phyloP scores from a whole-genome alignment of 441 rosid genomes.

The Arabidopsis lyrata region DNA sequence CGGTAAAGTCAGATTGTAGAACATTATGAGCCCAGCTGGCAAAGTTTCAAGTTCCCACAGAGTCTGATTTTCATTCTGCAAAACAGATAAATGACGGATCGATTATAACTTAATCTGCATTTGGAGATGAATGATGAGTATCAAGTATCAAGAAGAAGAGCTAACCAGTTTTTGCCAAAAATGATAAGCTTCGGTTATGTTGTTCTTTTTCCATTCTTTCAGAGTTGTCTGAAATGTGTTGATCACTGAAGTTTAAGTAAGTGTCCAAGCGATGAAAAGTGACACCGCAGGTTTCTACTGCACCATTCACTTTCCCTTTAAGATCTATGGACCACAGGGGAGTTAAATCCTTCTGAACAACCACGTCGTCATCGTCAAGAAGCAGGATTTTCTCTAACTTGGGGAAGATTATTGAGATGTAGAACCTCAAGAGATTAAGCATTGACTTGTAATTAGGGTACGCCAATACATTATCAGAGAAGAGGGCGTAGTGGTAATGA shows the following conservation, averaged over 20 bases:
- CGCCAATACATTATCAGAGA: constrained; percentile 89
- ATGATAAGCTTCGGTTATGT: constrained; percentile 82
- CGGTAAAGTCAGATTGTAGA: constrained; percentile 80
- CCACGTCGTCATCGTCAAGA: constrained; percentile 94
- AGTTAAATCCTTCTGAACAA: constrained; percentile 84
- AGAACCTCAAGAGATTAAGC: constrained; percentile 85
- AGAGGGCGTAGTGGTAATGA: constrained; percentile 73
- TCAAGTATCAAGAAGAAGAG: not conserved
- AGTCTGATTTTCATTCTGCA: constrained; percentile 78
- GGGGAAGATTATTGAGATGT: constrained; percentile 85
- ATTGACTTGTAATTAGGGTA: constrained; percentile 92
- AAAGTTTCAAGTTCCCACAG: constrained; percentile 95
- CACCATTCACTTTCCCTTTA: constrained; percentile 89
- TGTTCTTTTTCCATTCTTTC: constrained; percentile 81
- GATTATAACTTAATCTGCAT: constrained; percentile 4
- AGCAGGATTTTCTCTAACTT: constrained; percentile 71
- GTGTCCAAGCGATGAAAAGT: constrained; percentile 78
- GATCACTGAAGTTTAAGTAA: constrained; percentile 68
- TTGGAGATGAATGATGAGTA: not conserved
- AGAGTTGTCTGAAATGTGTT: constrained; percentile 69
- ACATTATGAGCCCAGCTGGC: constrained; percentile 87
- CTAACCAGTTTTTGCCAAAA: constrained; percentile 74
- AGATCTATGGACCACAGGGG: constrained; percentile 57
- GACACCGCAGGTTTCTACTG: constrained; percentile 93
- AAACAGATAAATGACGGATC: not conserved